Percentiles rank a stretch among this genome's conserved stretches.
phyloP scores from a whole-genome alignment of 2,329 filamentous ascomycete genomes.

The Ascocoryne sarcoides region DNA sequence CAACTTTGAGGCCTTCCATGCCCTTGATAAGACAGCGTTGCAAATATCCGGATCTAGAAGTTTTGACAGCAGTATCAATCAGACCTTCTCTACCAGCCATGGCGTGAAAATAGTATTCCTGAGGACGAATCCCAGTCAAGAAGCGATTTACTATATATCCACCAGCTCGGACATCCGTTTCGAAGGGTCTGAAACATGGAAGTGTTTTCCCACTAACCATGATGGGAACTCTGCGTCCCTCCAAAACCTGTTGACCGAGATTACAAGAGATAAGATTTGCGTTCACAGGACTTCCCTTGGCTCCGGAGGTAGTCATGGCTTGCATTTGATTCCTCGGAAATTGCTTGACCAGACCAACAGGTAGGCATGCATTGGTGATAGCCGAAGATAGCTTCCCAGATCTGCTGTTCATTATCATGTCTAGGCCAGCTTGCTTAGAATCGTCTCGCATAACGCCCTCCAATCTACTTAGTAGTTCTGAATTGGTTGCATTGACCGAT shows the following conservation, averaged over 20 bases:
- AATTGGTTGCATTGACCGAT: slow-evolving; percentile 52
- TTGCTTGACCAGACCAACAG: slow-evolving; percentile 73
- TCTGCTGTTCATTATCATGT: slow-evolving; percentile 71
- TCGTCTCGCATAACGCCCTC: slow-evolving; percentile 90
- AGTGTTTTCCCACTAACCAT: slow-evolving; percentile 98
- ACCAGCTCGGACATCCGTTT: slow-evolving; percentile 80
- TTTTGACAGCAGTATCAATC: slow-evolving; percentile 98
- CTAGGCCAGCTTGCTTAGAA: slow-evolving; percentile 81
- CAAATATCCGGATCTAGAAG: slow-evolving; percentile 89
- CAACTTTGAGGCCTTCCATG: slow-evolving; percentile 87
- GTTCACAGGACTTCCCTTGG: slow-evolving; percentile 88
- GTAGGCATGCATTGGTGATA: slow-evolving; percentile 73
- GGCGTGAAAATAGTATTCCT: slow-evolving; percentile 99
- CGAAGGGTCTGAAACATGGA: slow-evolving; percentile 87
- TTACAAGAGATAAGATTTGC: slow-evolving; percentile 98
- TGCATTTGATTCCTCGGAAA: slow-evolving; percentile 99
- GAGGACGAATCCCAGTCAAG: slow-evolving; percentile 92
- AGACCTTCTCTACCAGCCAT: slow-evolving; percentile 98
- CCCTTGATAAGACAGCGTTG: slow-evolving; percentile 97
- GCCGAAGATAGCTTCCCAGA: slow-evolving; percentile 64
- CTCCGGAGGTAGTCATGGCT: slow-evolving; percentile 93
- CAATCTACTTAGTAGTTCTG: slow-evolving; percentile 66
- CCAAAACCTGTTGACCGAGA: slow-evolving; percentile 89
- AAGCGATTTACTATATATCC: slow-evolving; percentile 95
- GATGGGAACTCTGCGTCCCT: slow-evolving; percentile 86